These are phyloP conservation scores for Calocybe gangraenosa DNA, from an alignment of 768 basidiomycete genomes.

Conservation along the genomic window DNA sequence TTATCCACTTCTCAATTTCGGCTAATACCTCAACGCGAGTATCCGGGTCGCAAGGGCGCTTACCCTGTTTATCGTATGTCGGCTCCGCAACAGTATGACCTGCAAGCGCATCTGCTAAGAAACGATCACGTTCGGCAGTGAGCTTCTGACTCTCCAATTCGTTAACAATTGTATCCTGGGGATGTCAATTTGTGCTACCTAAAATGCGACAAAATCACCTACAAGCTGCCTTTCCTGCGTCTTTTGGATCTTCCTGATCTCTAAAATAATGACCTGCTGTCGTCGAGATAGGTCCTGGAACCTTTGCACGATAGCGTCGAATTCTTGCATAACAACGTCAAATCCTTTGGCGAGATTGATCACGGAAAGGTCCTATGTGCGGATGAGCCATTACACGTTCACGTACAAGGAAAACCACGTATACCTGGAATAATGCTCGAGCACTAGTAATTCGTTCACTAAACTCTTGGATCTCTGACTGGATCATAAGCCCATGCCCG, in stretches of 20 bases:
- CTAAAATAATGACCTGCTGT: too few species aligned
- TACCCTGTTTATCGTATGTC: background rate
- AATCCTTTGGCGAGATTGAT: constrained; percentile 2
- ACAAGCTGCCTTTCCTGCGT: background rate
- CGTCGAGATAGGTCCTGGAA: background rate
- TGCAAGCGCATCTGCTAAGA: background rate
- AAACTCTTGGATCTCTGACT: constrained; percentile 6
- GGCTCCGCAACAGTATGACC: background rate
- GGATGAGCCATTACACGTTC: background rate
- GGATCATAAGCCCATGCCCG: background rate
- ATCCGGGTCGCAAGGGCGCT: background rate
- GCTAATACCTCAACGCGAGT: constrained; percentile 1
- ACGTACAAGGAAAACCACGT: background rate
- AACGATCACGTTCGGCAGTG: background rate
- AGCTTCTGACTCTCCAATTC: constrained; percentile 5
- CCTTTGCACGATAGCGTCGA: constrained; percentile 3
- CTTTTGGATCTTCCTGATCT: too few species aligned
- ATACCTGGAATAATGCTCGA: constrained; percentile 7
- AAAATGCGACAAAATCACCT: background rate
- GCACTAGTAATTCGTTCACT: constrained; percentile 4
- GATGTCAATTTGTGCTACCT: background rate
- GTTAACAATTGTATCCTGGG: constrained; percentile 1
- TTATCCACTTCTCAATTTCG: background rate
- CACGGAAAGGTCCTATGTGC: background rate
- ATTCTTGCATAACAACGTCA: constrained; percentile 2